A percentile compares a stretch with the other conserved stretches of the same genome.
Evolutionary conservation across 306 rosid genomes (phyloP).

Genomic region (Sophora flavescens): DNA sequence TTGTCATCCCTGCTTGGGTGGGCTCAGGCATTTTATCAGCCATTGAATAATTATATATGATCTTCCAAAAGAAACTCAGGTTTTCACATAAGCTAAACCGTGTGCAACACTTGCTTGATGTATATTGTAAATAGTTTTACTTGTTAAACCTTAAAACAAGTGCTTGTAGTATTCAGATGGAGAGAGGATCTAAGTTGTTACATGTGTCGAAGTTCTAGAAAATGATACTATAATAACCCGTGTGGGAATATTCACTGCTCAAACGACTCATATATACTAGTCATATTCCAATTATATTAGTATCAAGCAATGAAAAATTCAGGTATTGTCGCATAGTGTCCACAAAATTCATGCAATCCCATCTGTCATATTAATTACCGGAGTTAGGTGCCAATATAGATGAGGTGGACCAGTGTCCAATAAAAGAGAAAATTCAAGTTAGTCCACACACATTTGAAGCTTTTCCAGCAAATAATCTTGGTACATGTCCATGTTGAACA

Average conservation of each 20-base stretch:
- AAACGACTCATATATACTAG: neutral
- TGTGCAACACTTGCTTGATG: neutral
- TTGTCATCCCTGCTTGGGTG: constrained; percentile 19
- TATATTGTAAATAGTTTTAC: neutral
- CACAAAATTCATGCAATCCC: constrained; percentile 33
- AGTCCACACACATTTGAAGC: neutral
- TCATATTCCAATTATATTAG: constrained; percentile 3
- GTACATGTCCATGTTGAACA: no score
- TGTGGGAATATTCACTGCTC: no score
- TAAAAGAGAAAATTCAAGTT: neutral
- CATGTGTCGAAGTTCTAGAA: neutral
- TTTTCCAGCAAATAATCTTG: no score
- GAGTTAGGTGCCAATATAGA: constrained; percentile 22
- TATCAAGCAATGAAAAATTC: neutral
- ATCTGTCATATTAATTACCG: constrained; percentile 22
- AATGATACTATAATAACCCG: neutral
- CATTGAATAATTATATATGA: constrained; percentile 31
- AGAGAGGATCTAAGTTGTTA: neutral
- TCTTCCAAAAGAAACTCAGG: constrained; percentile 13
- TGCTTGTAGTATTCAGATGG: neutral
- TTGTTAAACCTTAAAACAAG: no score
- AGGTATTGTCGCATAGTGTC: constrained; percentile 20
- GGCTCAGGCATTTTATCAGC: constrained; percentile 40
- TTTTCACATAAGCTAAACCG: no score
- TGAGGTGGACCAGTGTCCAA: constrained; percentile 16